Conservation (phyloP, 257 asterid genomes). For the Primulina huaijiensis region DNA sequence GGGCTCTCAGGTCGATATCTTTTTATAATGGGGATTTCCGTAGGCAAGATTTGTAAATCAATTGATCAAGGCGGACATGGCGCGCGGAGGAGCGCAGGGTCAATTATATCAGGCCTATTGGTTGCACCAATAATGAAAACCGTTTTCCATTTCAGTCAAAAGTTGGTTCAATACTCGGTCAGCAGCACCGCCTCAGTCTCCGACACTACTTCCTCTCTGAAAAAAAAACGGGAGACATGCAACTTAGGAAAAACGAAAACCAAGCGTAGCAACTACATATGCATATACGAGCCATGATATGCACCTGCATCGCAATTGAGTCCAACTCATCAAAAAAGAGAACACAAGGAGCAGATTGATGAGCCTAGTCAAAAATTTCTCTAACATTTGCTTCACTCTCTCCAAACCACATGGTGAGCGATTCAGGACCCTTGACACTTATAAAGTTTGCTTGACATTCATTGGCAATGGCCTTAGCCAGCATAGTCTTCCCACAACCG, state of each 20-base stretch:
- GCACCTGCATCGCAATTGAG: constrained; percentile 93
- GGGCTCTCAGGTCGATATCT: constrained; percentile 72
- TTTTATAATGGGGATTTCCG: constrained; percentile 81
- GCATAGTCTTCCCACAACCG: constrained; percentile 85
- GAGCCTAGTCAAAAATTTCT: constrained; percentile 88
- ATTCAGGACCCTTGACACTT: constrained; percentile 87
- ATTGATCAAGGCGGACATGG: constrained; percentile 86
- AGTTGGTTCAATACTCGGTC: constrained; percentile 90
- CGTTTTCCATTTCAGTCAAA: constrained; percentile 89
- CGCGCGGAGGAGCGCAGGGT: constrained; percentile 91
- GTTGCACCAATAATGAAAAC: constrained; percentile 91
- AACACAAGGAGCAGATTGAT: constrained; percentile 90
- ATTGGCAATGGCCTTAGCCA: constrained; percentile 91
- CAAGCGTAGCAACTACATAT: neutral
- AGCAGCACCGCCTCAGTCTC: constrained; percentile 95
- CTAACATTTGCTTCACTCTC: constrained; percentile 95
- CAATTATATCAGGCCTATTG: constrained; percentile 82
- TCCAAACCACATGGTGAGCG: constrained; percentile 97
- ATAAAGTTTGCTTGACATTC: constrained; percentile 95
- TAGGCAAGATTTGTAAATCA: constrained; percentile 79
- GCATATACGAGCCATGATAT: constrained; percentile 9
- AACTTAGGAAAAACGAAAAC: neutral
- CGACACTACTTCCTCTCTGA: constrained; percentile 82
- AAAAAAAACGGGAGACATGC: constrained; percentile 1
- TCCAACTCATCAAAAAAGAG: constrained; percentile 90